A percentile compares a stretch with the other conserved stretches of the same genome.
Conservation (phyloP, 495 filamentous ascomycete species). For the Aspergillus ostianus region DNA sequence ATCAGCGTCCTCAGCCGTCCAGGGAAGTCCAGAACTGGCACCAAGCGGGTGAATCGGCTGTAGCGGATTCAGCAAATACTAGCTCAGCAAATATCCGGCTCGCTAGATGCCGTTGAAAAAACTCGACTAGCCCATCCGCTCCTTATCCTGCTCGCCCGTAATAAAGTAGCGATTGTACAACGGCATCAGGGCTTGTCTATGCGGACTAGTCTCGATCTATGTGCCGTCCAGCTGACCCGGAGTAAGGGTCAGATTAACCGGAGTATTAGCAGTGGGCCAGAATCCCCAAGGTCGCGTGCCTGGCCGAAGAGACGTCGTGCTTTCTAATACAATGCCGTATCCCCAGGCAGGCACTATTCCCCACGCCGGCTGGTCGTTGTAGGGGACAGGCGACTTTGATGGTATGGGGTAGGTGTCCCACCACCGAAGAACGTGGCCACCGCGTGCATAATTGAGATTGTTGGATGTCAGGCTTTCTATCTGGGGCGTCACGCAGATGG, state of each 20-base stretch:
- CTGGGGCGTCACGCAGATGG: constrained; percentile 42
- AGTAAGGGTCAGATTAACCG: constrained; percentile 28
- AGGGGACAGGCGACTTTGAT: constrained; percentile 44
- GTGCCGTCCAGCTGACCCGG: constrained; percentile 23
- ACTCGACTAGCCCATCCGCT: constrained; percentile 37
- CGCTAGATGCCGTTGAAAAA: constrained; percentile 42
- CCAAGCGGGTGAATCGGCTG: constrained; percentile 38
- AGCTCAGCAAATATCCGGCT: constrained; percentile 47
- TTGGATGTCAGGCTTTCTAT: constrained; percentile 52
- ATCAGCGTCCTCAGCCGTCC: constrained; percentile 46
- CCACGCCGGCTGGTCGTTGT: constrained; percentile 47
- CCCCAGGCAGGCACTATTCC: constrained; percentile 59
- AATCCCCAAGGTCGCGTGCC: constrained; percentile 35
- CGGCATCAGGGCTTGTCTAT: constrained; percentile 42
- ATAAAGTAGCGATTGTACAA: constrained; percentile 53
- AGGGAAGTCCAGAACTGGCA: constrained; percentile 19
- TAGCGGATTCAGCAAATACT: constrained; percentile 42
- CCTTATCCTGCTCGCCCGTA: constrained; percentile 9
- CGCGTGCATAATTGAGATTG: constrained; percentile 53
- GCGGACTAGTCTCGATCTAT: constrained; percentile 41
- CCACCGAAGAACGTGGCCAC: constrained; percentile 47
- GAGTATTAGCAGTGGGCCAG: constrained; percentile 32
- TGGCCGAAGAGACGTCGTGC: constrained; percentile 30
- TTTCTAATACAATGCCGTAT: constrained; percentile 49
- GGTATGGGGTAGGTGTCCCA: constrained; percentile 42